phyloP scores from a whole-genome alignment of 441 rosid genomes.

The Aleurites moluccanus region DNA sequence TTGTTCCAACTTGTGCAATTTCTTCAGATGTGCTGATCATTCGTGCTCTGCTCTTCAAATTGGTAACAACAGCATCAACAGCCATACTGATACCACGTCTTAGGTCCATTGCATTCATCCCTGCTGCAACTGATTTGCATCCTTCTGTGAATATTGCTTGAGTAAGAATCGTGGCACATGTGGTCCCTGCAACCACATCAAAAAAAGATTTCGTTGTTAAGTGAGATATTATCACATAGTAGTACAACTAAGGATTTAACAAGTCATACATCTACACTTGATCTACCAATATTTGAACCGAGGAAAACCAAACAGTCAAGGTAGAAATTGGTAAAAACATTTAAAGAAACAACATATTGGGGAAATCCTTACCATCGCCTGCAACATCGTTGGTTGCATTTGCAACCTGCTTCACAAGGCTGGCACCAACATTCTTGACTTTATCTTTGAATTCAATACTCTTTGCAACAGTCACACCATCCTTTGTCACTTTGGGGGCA shows the following conservation, averaged over 20 bases:
- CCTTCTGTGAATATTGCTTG: constrained; percentile 79
- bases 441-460: constrained; percentile 84
- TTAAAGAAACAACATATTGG: not conserved
- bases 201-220: not conserved
- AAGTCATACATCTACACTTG: not conserved
- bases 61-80: constrained; percentile 81
- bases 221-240: not conserved
- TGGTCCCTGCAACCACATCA: constrained; percentile 55
- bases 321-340: not conserved
- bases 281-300: not conserved
- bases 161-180: constrained; percentile 85
- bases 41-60: constrained; percentile 73
- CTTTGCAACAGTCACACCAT: constrained; percentile 91
- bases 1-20: constrained; percentile 93
- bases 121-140: constrained; percentile 93
- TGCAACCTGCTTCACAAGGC: constrained; percentile 96
- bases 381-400: constrained; percentile 92
- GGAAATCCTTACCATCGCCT: constrained; percentile 65
- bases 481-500: constrained; percentile 91
- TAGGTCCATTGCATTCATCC: constrained; percentile 93
- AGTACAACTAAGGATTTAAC: not conserved
- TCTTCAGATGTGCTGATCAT: constrained; percentile 97
- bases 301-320: not conserved
- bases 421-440: constrained; percentile 85
- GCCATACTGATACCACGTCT: constrained; percentile 88